Evolutionary conservation across 164 flowering plant species (phyloP).

Genomic region (Umbellularia californica): DNA sequence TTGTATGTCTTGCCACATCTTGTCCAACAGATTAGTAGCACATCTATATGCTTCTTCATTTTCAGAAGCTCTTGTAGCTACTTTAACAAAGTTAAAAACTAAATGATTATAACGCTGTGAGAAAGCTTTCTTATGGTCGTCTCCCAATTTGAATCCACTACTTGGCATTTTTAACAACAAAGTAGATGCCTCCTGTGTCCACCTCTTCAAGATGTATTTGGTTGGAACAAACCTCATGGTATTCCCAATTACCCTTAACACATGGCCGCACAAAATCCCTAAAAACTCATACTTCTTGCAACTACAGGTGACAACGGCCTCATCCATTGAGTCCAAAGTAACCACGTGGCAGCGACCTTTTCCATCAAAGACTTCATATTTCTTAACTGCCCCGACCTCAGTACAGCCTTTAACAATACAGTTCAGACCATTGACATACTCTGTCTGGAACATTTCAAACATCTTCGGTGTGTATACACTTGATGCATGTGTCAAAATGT

Average conservation of each 20-base stretch:
- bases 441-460: slow-evolving; percentile 7
- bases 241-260: neutral
- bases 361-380: neutral
- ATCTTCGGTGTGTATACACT: neutral
- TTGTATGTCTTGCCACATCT: neutral
- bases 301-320: neutral
- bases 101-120: neutral
- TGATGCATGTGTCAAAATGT: slow-evolving; percentile 2
- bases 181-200: slow-evolving; percentile 1
- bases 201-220: slow-evolving; percentile 6
- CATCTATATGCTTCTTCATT: neutral
- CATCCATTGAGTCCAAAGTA: slow-evolving; percentile 2
- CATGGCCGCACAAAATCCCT: slow-evolving; percentile 4
- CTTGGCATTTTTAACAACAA: neutral
- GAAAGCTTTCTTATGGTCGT: neutral
- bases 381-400: neutral
- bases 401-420: neutral
- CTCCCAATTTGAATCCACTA: neutral
- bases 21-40: neutral
- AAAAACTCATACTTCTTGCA: slow-evolving; percentile 6
- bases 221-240: neutral
- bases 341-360: neutral
- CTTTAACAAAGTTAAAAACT: neutral
- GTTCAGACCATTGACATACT: neutral
- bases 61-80: neutral